These are phyloP conservation scores for Podosphaera xanthii DNA, from an alignment of 2,329 filamentous ascomycete genomes.

Conservation along the genomic window DNA sequence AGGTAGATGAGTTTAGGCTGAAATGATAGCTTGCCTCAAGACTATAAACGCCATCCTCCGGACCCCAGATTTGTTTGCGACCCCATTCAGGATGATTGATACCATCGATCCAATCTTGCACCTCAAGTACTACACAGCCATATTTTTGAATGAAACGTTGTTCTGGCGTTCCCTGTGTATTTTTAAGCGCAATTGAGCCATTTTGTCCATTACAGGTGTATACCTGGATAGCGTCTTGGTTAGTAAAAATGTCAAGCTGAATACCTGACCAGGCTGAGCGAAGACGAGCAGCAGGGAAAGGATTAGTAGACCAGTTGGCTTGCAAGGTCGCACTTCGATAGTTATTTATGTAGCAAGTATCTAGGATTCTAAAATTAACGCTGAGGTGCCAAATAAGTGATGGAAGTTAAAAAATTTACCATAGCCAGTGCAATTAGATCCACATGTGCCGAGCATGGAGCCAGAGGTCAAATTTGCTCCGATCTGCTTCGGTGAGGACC, in stretches of 20 bases:
- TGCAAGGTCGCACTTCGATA: constrained; percentile 17
- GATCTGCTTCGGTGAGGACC: constrained; percentile 58
- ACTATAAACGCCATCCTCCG: constrained; percentile 36
- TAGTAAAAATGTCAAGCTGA: constrained; percentile 54
- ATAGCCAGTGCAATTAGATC: constrained; percentile 62
- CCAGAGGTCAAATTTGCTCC: constrained; percentile 42
- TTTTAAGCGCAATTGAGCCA: constrained; percentile 44
- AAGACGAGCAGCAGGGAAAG: constrained; percentile 39
- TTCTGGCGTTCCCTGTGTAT: constrained; percentile 38
- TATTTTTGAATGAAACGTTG: constrained; percentile 46
- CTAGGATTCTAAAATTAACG: constrained; percentile 16
- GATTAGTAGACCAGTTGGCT: not conserved
- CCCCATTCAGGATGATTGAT: constrained; percentile 87
- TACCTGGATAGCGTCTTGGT: constrained; percentile 74
- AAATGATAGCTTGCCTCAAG: constrained; percentile 39
- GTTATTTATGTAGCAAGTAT: constrained; percentile 48
- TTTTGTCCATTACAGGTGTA: constrained; percentile 66
- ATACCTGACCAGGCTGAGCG: constrained; percentile 62
- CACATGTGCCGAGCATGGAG: constrained; percentile 51
- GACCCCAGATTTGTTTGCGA: constrained; percentile 39
- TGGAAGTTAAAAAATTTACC: constrained; percentile 25
- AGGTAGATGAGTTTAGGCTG: constrained; percentile 8
- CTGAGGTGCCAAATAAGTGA: not conserved
- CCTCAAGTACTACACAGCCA: constrained; percentile 76
- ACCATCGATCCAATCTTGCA: constrained; percentile 80